Conservation (phyloP, 768 basidiomycete species). For the Psilocybe tampanensis region DNA sequence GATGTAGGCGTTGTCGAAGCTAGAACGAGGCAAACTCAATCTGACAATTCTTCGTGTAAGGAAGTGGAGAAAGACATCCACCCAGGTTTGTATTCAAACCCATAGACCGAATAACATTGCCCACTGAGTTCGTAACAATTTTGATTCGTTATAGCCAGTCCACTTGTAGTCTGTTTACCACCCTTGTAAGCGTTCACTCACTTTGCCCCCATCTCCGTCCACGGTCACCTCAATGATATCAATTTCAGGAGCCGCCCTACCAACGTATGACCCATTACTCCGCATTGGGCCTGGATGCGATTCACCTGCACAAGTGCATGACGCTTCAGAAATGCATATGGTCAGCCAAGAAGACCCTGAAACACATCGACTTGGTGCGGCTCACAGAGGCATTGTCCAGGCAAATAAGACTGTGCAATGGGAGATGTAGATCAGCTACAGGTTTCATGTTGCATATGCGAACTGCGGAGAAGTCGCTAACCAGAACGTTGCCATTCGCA, state of each 20-base stretch:
- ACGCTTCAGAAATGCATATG: too few relatives aligned
- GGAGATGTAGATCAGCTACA: too few relatives aligned
- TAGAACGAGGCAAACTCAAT: constrained; percentile 2
- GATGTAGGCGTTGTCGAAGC: constrained; percentile 53
- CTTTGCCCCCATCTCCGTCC: constrained; percentile 28
- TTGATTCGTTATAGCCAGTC: constrained; percentile 61
- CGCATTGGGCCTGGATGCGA: constrained; percentile 41
- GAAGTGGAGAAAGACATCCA: constrained; percentile 15
- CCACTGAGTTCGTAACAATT: constrained; percentile 56
- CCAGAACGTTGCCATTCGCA: constrained; percentile 37
- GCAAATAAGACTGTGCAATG: constrained; percentile 73
- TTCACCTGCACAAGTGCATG: constrained; percentile 43
- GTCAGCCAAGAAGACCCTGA: too few relatives aligned
- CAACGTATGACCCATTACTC: constrained; percentile 56
- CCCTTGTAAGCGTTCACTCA: constrained; percentile 68
- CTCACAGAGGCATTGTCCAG: constrained; percentile 53
- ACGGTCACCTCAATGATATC: constrained; percentile 65
- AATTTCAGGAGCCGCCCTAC: constrained; percentile 67
- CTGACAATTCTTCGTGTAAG: neutral
- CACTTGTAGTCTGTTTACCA: constrained; percentile 73
- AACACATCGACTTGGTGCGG: too few relatives aligned
- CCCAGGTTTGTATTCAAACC: constrained; percentile 56
- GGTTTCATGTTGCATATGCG: neutral
- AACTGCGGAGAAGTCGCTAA: constrained; percentile 15
- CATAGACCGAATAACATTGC: constrained; percentile 38